A percentile compares a stretch with the other conserved stretches of the same genome.
Evolutionary conservation across 2,329 filamentous ascomycete species (phyloP).

Genomic region (Sporothrix dimorphospora): DNA sequence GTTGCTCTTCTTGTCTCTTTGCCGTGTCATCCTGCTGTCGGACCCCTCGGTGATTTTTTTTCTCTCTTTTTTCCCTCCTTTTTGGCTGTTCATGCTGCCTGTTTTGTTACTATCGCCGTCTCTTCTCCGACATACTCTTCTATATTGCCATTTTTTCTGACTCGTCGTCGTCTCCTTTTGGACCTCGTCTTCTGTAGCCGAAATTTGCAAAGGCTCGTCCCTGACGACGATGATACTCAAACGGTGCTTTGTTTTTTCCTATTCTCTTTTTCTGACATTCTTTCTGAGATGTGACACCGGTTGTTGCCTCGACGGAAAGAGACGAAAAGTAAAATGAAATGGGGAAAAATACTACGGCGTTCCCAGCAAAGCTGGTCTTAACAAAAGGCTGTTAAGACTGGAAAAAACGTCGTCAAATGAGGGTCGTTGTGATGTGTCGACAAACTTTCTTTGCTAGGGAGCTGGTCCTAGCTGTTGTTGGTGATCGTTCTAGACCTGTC

Average conservation of each 20-base stretch:
- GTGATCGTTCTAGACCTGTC: too few species aligned
- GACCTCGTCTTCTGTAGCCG: background rate
- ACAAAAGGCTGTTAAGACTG: slow-evolving; percentile 6
- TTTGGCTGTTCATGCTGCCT: background rate
- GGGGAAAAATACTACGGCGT: background rate
- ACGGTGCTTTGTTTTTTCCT: background rate
- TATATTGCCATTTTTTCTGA: slow-evolving; percentile 5
- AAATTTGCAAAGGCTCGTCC: background rate
- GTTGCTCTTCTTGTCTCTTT: background rate
- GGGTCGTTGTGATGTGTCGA: background rate
- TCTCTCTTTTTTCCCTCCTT: too few species aligned
- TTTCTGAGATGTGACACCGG: slow-evolving; percentile 12
- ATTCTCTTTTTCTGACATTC: too few species aligned
- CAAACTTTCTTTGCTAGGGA: background rate
- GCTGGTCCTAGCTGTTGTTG: background rate
- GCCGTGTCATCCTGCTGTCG: too few species aligned
- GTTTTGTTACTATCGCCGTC: background rate
- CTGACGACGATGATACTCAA: background rate
- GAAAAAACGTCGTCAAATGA: background rate
- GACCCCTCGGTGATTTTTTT: background rate
- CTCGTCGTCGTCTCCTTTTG: background rate
- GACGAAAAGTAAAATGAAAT: slow-evolving; percentile 5
- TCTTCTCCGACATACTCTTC: background rate
- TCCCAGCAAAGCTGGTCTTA: slow-evolving; percentile 7
- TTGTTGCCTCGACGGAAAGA: background rate